These are phyloP conservation scores for Phytophthora agathidicida DNA, from an alignment of 352 stramenopile species.

Conservation along the genomic window DNA sequence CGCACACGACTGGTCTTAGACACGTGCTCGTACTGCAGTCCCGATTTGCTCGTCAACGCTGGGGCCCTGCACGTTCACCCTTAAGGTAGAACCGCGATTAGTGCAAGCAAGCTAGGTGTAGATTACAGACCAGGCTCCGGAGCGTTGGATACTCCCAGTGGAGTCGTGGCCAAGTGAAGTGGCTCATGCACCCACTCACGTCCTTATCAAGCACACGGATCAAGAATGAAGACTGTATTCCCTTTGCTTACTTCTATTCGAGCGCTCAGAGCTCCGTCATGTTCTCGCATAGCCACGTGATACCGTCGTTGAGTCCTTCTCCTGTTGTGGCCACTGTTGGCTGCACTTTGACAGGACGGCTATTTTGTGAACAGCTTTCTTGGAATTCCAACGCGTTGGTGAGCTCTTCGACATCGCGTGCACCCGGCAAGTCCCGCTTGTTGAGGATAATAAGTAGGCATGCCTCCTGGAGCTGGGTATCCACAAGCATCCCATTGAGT, in stretches of 20 bases:
- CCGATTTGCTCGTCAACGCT: constrained; percentile 7
- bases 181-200: neutral
- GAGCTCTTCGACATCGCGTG: constrained; percentile 58
- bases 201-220: constrained; percentile 18
- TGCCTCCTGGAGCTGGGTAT: constrained; percentile 72
- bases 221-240: constrained; percentile 41
- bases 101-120: constrained; percentile 30
- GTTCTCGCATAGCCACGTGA: constrained; percentile 81
- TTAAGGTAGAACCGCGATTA: constrained; percentile 26
- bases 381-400: constrained; percentile 56
- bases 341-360: constrained; percentile 66
- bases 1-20: constrained; percentile 75
- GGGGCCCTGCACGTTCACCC: constrained; percentile 18
- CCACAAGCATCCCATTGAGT: constrained; percentile 68
- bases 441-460: constrained; percentile 79
- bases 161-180: constrained; percentile 5
- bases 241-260: constrained; percentile 29
- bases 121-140: constrained; percentile 15
- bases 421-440: constrained; percentile 71
- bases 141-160: constrained; percentile 7
- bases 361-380: constrained; percentile 47
- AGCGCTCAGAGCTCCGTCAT: constrained; percentile 66
- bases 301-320: constrained; percentile 72
- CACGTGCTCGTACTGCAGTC: constrained; percentile 20
- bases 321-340: constrained; percentile 79